phyloP scores from a whole-genome alignment of 2,329 filamentous ascomycete genomes.

The Colletotrichum costaricense region DNA sequence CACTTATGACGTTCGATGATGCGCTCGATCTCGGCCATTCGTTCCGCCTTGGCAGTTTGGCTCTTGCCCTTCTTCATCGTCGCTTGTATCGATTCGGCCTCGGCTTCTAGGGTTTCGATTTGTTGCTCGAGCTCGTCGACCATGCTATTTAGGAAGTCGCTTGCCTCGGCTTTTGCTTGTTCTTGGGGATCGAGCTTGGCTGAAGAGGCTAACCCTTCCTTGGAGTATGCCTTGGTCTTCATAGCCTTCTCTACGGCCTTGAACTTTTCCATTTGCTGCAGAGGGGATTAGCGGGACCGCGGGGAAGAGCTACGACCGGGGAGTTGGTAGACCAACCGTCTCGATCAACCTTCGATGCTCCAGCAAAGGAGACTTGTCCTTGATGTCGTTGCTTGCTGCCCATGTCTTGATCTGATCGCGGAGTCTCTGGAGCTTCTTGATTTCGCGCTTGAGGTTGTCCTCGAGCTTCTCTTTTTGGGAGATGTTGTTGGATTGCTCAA shows the following conservation, averaged over 20 bases:
- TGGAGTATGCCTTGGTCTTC: constrained; percentile 99
- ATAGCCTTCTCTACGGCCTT: constrained; percentile 99
- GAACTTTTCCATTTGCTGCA: constrained; percentile 98
- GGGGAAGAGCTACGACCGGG: constrained; percentile 34
- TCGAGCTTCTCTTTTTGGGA: constrained; percentile 99
- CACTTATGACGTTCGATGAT: constrained; percentile 94
- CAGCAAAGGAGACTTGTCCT: constrained; percentile 95
- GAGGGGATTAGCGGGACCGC: constrained; percentile 31
- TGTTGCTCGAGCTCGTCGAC: constrained; percentile 94
- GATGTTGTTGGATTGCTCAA: constrained; percentile 89
- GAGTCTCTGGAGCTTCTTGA: constrained; percentile 98
- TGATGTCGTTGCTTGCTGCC: constrained; percentile 98
- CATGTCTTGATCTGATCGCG: constrained; percentile 99
- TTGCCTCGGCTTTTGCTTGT: constrained; percentile 89
- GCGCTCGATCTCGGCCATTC: constrained; percentile 86
- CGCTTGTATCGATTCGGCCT: constrained; percentile 86
- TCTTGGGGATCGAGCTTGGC: constrained; percentile 97
- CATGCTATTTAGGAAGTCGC: constrained; percentile 86
- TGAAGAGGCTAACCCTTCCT: constrained; percentile 92
- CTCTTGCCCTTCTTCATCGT: constrained; percentile 97
- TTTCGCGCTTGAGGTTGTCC: constrained; percentile 97
- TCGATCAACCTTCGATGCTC: constrained; percentile 97
- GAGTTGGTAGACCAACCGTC: constrained; percentile 73
- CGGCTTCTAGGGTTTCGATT: constrained; percentile 92
- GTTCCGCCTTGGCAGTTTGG: constrained; percentile 83